These are phyloP conservation scores for Chalaropsis ovoidea DNA, from an alignment of 2,329 filamentous ascomycete species.

Conservation along the genomic window DNA sequence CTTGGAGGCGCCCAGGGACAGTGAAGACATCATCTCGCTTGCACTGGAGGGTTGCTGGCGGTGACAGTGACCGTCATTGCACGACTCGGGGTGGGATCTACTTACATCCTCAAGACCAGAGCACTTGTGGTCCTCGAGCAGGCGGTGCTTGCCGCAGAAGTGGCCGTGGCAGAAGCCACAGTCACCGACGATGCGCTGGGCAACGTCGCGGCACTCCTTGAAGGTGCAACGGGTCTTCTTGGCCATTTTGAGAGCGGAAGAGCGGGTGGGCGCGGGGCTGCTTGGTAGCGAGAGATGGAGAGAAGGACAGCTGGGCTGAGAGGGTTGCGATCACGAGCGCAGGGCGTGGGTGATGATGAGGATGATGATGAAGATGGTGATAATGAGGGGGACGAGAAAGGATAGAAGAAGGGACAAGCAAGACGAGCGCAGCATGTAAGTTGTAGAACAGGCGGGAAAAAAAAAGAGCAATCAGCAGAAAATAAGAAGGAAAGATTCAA, in stretches of 20 bases:
- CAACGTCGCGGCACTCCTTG: constrained; percentile 78
- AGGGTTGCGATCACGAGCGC: too few relatives aligned
- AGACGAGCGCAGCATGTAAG: neutral
- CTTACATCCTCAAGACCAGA: constrained; percentile 77
- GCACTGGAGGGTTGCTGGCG: neutral
- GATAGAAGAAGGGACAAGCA: too few relatives aligned
- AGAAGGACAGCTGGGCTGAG: neutral
- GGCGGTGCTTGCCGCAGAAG: constrained; percentile 88
- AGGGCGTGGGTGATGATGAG: too few relatives aligned
- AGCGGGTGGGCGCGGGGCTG: too few relatives aligned
- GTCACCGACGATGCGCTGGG: constrained; percentile 90
- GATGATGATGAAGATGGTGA: neutral
- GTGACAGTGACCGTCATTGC: neutral
- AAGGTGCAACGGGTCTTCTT: constrained; percentile 78
- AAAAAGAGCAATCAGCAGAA: neutral
- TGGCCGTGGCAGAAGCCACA: constrained; percentile 90
- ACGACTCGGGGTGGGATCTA: constrained; percentile 26
- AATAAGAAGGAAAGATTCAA: constrained; percentile 7
- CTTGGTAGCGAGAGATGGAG: neutral
- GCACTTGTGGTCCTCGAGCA: constrained; percentile 92
- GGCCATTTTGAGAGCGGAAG: constrained; percentile 40
- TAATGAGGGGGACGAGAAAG: neutral
- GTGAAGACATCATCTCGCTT: neutral
- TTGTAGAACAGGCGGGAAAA: neutral
- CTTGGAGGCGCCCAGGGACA: neutral